These are phyloP conservation scores for Picochlorum sp. DNA, from an alignment of 139 green algal genomes.

Conservation along the genomic window DNA sequence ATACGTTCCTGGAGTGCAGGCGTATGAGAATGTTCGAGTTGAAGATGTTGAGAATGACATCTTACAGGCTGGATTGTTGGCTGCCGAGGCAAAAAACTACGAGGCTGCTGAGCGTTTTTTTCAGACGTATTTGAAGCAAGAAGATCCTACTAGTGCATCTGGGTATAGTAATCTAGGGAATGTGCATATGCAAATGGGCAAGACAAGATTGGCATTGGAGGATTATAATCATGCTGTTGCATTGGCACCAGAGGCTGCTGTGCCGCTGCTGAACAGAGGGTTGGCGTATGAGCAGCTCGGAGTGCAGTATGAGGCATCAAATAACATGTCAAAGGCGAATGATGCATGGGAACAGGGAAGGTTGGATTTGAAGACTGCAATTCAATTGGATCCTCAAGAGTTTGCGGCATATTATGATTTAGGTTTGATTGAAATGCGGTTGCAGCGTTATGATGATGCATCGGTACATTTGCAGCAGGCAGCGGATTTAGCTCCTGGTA, in stretches of 20 bases:
- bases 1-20: not conserved
- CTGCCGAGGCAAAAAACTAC: constrained; percentile 10
- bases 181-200: constrained; percentile 22
- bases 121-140: constrained; percentile 18
- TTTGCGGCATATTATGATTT: constrained; percentile 30
- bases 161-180: constrained; percentile 24
- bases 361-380: constrained; percentile 13
- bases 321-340: not conserved
- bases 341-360: constrained; percentile 7
- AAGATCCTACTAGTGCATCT: constrained; percentile 14
- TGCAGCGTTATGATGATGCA: constrained; percentile 14
- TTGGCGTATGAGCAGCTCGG: constrained; percentile 19
- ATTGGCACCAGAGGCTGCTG: constrained; percentile 19
- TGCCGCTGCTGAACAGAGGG: constrained; percentile 22
- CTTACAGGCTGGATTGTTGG: constrained; percentile 15
- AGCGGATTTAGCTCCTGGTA: constrained; percentile 25
- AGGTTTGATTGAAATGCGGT: constrained; percentile 23
- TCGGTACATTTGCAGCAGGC: constrained; percentile 11
- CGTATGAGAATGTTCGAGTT: constrained; percentile 21
- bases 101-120: constrained; percentile 26
- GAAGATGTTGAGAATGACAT: constrained; percentile 22
- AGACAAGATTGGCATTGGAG: constrained; percentile 6
- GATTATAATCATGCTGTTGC: constrained; percentile 16
- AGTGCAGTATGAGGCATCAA: not conserved
- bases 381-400: constrained; percentile 14